Base-by-base conservation (phyloP, 805 yeast genomes). In the Kodamaea jinghongensis region DNA sequence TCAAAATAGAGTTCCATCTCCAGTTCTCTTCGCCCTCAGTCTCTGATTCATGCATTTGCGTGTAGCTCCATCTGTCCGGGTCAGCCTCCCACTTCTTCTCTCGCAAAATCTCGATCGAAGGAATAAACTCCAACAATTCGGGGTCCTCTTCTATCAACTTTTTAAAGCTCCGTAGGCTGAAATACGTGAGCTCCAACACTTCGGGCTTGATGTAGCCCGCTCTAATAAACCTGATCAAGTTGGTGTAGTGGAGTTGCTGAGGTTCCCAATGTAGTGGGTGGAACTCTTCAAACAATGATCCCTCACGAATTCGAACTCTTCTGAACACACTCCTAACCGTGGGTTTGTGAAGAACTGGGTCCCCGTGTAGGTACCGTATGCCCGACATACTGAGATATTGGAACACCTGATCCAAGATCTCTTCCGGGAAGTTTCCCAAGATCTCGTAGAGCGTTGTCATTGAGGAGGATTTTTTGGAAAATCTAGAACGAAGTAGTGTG, bases 131-230 rank as follows among this genome's bases (percentile, higher is more conserved):
- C 23, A 20, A 20, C 23, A 20, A 5, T 5, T 20, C 23, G 23
- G 23, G 23, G 23, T 20, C 23, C 8, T 20, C 23, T 20, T 20
- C 23, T 8, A 20, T 6, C 5, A 20, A 6, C 7, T 20, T 20
- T 5, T 6, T 8, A 20, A 20, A 20, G 23, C 8, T 6, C 8
- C 8, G 5, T 8, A 20, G 8, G 8, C 23, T 20, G 23, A 8
- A 5, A 8, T 28, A 13, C 4, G 31, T 13, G 8, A 32, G 22
- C 16, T 32, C 35, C 17, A 32, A 17, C 8, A 20, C 27, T 22
- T n/a, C 14, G 10, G 35, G 35, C 13, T 32, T 17, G 27, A 32
- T 20, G 28, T 32, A 32, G 3, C 35, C 35, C 6, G 35, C 9
- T 17, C 23, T 27, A n/a, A 32, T n/a, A 14, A 32, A 32, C 25